Percentiles rank a stretch among this genome's conserved stretches.
Evolutionary conservation across 2,329 filamentous ascomycete species (phyloP).

Genomic region (Colletotrichum sp.): DNA sequence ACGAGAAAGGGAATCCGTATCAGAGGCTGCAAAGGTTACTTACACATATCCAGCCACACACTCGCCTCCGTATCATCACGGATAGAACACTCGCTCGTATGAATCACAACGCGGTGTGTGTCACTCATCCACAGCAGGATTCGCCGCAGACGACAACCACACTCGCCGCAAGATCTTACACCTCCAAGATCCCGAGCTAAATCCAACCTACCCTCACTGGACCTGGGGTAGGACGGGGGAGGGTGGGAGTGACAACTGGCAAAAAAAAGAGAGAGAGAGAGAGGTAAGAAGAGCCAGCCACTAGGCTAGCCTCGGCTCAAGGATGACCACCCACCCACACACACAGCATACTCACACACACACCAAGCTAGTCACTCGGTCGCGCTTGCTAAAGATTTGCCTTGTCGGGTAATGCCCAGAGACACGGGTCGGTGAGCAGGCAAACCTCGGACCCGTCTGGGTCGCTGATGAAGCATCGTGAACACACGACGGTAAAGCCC

Average conservation of each 20-base stretch:
- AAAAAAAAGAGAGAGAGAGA: background rate
- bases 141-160: background rate
- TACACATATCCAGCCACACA: background rate
- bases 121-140: background rate
- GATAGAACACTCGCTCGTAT: background rate
- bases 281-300: background rate
- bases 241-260: background rate
- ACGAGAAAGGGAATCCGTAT: background rate
- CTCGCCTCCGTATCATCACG: background rate
- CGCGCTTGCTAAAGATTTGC: background rate
- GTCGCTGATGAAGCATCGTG: background rate
- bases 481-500: background rate
- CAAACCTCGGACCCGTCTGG: background rate
- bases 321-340: background rate
- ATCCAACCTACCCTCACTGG: background rate
- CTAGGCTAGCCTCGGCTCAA: background rate
- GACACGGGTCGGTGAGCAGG: background rate
- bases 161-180: background rate
- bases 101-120: background rate
- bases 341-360: background rate
- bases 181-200: background rate
- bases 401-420: background rate
- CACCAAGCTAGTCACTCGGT: background rate
- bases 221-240: background rate
- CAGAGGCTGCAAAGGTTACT: background rate